A percentile compares a stretch with the other conserved stretches of the same genome.
Evolutionary conservation across 805 yeast species (phyloP).

Genomic region (Wickerhamomyces xylosicus): DNA sequence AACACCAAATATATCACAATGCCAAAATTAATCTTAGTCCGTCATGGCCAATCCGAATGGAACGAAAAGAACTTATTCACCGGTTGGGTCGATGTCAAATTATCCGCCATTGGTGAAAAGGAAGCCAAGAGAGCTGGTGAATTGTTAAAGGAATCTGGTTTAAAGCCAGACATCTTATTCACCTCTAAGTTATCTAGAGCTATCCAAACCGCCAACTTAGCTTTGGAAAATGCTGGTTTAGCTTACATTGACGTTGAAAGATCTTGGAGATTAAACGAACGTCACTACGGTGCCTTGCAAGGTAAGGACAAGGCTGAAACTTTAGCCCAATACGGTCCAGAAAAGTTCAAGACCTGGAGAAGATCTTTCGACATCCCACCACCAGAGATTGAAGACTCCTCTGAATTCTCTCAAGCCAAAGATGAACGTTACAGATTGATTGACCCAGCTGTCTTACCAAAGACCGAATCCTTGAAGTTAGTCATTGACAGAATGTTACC

Average conservation of each 20-base stretch:
- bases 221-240: constrained; percentile 81
- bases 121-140: constrained; percentile 95
- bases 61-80: constrained; percentile 96
- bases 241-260: constrained; percentile 86
- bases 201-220: constrained; percentile 94
- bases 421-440: constrained; percentile 80
- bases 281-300: constrained; percentile 98
- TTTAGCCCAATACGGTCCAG: constrained; percentile 77
- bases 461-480: constrained; percentile 88
- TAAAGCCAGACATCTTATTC: constrained; percentile 79
- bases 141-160: constrained; percentile 76
- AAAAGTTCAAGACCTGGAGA: constrained; percentile 94
- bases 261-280: constrained; percentile 97
- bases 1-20: constrained; percentile 16
- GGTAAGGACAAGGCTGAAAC: constrained; percentile 97
- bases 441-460: constrained; percentile 82
- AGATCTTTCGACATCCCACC: constrained; percentile 97
- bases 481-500: constrained; percentile 96
- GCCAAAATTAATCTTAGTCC: constrained; percentile 77
- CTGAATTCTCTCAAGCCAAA: constrained; percentile 75
- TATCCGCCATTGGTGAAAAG: constrained; percentile 73
- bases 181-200: constrained; percentile 92
- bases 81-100: constrained; percentile 95
- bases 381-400: constrained; percentile 69
- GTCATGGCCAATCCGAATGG: constrained; percentile 99